Base-by-base conservation (phyloP, 208 protist genomes). In the Trypanosoma congolense region DNA sequence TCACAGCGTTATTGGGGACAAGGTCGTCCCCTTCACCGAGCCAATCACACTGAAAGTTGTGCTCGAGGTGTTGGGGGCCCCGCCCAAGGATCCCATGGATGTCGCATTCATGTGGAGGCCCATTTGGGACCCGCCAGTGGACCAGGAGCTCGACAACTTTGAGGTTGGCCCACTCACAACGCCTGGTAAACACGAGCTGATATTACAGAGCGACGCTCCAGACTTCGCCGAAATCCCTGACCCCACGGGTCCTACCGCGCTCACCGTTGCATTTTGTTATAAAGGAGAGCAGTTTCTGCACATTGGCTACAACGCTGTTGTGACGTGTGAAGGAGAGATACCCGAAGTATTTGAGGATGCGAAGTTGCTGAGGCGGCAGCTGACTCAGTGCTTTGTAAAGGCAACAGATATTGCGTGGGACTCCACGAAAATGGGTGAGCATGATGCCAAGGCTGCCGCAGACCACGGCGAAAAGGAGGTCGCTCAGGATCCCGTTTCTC, bases 51-150 rank as follows among this genome's bases (percentile, higher is more conserved):
- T 92, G 22, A 57, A 70, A 26, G 22, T 92, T 1, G 70, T 75
- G 10, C 55, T 92, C 18, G 78, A 92, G 26, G 70, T 92, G 18
- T 87, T 81, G 48, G 84, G 86, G 58, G 45, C 66, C 40, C 65
- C 69, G 0, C 84, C 80, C 0, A 18, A 19, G 5, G 58, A 79
- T 2, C 3, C 69, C 6, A 80, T 92, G 16, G 80, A 88, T 47
- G 75, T 88, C 3, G 73, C 67, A 36, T 92, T 88, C 56, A 76
- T 56, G n/a, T 92, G 80, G 80, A 80, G 77, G 0, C 84, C 84
- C 1, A 75, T 92, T n/a, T 92, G 84, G 80, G 84, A 92, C 61
- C 84, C 84, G 45, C 47, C 70, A 6, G 80, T 92, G 0, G 84
- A 92, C 35, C 84, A 92, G 65, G 67, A 75, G 49, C 62, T 92